Base-by-base conservation (phyloP, 805 yeast genomes). In the Diddensiella transvaalensis region DNA sequence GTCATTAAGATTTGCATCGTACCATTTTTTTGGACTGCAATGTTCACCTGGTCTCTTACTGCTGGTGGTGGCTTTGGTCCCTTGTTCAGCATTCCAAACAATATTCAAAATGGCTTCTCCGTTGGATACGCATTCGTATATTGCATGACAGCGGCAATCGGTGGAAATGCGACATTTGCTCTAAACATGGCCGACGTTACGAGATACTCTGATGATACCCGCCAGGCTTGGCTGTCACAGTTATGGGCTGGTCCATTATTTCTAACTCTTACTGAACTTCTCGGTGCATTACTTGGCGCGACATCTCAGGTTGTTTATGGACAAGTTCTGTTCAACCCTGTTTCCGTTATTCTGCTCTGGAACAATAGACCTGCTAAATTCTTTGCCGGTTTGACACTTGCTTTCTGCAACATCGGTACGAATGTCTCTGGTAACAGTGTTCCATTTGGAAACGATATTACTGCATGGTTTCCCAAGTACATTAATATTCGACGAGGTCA, bases 151-250 rank as follows among this genome's bases (percentile, higher is more conserved):
- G 69, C 69, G 53, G 59, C 76, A 10, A 65, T 73, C 51, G 74
- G 76, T n/a, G 71, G 71, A 60, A 71, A 71, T 51, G 77, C 76
- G 11, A 74, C 79, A 11, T 69, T 74, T 53, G 71, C 72, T 57
- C 68, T 69, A 19, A 75, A 75, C 60, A 76, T 76, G 19, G 76
- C 78, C 0, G 79, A 75, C 61, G 71, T 73, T 51, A 61, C 78
- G 4, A 69, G 79, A 52, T 74, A 72, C 52, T 71, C 78, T 11
- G 64, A 63, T 43, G 69, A 72, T 24, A 30, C 50, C 18, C 35
- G 40, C 11, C 40, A 33, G 22, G 56, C 50, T 4, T 29, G 38
- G 42, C 8, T 32, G 43, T 36, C 56, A 13, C 57, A 53, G 22
- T 29, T 52, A 2, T 58, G 66, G 17, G 65, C 73, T 11, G 68